Percentiles rank a stretch among this genome's conserved stretches.
phyloP scores from a whole-genome alignment of 805 yeast species.

The Ogataea trehalophila region DNA sequence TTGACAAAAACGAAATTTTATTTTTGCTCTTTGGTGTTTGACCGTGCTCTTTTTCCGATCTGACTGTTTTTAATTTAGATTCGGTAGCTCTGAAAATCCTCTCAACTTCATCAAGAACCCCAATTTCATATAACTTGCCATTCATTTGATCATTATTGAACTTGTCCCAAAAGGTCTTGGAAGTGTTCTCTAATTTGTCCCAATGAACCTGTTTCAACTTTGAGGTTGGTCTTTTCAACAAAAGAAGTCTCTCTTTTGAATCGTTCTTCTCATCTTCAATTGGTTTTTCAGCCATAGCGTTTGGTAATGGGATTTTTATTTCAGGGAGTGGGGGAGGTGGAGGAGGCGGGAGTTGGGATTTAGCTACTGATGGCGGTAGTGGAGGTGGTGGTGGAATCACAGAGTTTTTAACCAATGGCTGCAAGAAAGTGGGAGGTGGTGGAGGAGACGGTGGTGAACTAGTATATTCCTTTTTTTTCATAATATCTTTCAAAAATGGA shows the following conservation, averaged over 20 bases:
- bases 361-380: conserved; percentile 4
- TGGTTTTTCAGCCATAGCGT: not conserved
- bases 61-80: conserved; percentile 18
- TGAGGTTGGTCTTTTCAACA: conserved; percentile 20
- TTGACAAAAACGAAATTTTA: conserved; percentile 52
- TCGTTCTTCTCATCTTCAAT: not conserved
- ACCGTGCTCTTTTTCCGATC: conserved; percentile 35
- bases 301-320: not conserved
- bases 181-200: conserved; percentile 63
- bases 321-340: not conserved
- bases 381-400: not conserved
- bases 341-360: conserved; percentile 1
- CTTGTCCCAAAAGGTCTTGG: conserved; percentile 61
- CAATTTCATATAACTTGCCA: conserved; percentile 47
- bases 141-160: conserved; percentile 40
- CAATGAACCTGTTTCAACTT: conserved; percentile 77
- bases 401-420: too few relatives aligned
- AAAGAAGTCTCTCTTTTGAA: not conserved
- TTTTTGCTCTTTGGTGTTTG: conserved; percentile 28
- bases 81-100: conserved; percentile 44
- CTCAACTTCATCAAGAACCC: conserved; percentile 64
- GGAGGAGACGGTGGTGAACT: conserved; percentile 11
- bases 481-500: conserved; percentile 1
- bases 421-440: conserved; percentile 2
- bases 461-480: too few relatives aligned